These are phyloP conservation scores for Trichosanthes cucumerina DNA, from an alignment of 306 rosid species.

Conservation along the genomic window DNA sequence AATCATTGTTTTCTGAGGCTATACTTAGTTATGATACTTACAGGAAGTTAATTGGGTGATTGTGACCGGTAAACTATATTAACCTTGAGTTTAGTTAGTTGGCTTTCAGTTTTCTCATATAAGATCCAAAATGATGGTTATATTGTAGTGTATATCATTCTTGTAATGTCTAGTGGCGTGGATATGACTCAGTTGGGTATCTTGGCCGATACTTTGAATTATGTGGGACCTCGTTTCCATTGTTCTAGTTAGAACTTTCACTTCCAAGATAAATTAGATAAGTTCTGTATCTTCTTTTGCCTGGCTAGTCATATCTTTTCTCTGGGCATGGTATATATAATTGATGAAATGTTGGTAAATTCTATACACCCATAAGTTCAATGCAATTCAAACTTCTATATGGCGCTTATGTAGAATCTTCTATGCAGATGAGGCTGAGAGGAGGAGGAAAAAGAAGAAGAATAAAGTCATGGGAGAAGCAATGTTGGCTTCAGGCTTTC, in stretches of 20 bases:
- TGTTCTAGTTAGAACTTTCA: neutral
- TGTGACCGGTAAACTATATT: neutral
- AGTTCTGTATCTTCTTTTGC: neutral
- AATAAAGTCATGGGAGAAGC: conserved; percentile 33
- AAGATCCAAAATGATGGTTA: neutral
- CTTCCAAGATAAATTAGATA: neutral
- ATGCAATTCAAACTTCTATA: conserved; percentile 14
- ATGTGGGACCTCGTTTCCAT: neutral
- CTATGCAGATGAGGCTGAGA: conserved; percentile 58
- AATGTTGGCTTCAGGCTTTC: conserved; percentile 30
- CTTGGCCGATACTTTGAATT: neutral
- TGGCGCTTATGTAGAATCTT: conserved; percentile 16
- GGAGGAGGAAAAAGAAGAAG: conserved; percentile 74
- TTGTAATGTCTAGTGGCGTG: neutral
- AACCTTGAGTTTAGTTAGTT: neutral
- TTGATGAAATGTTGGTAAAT: neutral
- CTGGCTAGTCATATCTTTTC: neutral
- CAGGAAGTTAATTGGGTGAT: neutral
- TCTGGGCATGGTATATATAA: neutral
- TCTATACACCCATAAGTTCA: neutral
- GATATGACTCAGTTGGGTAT: neutral
- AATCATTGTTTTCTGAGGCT: neutral
- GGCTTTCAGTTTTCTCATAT: neutral
- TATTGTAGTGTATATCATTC: neutral
- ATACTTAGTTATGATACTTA: neutral